Evolutionary conservation across 2,329 filamentous ascomycete genomes (phyloP).

Genomic region (Aspergillus sp.): DNA sequence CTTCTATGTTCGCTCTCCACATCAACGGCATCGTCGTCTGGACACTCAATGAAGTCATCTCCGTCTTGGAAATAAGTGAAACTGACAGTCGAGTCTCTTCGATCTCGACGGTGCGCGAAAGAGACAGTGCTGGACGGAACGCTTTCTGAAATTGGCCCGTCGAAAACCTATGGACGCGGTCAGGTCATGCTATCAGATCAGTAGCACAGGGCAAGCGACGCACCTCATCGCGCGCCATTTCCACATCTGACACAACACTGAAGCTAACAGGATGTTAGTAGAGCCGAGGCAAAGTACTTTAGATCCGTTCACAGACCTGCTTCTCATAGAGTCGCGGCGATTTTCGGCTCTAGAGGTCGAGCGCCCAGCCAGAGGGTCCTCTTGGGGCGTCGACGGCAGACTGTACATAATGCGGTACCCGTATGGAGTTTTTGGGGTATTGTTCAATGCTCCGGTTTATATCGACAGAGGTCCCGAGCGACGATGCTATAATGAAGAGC

Average conservation of each 20-base stretch:
- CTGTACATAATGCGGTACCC: constrained; percentile 20
- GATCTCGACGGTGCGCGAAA: constrained; percentile 72
- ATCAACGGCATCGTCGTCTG: constrained; percentile 41
- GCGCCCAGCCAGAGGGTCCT: constrained; percentile 13
- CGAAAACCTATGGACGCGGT: constrained; percentile 53
- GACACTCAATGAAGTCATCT: constrained; percentile 48
- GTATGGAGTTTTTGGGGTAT: too few relatives aligned
- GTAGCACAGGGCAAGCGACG: constrained; percentile 8
- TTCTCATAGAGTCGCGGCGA: constrained; percentile 30
- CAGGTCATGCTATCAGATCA: constrained; percentile 3
- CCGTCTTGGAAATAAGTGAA: constrained; percentile 79
- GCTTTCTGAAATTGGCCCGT: constrained; percentile 88
- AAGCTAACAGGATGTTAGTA: constrained; percentile 32
- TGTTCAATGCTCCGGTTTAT: too few relatives aligned
- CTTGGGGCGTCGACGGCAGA: constrained; percentile 16
- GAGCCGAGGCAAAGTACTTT: background rate
- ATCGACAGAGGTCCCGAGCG: too few relatives aligned
- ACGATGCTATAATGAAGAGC: too few relatives aligned
- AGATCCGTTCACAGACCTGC: constrained; percentile 22
- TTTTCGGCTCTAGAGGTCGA: constrained; percentile 13
- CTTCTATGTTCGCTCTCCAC: constrained; percentile 37
- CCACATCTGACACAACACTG: constrained; percentile 88
- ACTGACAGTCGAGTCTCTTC: constrained; percentile 76
- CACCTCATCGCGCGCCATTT: constrained; percentile 96
- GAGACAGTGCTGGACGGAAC: constrained; percentile 90